A percentile compares a stretch with the other conserved stretches of the same genome.
phyloP scores from a whole-genome alignment of 2,329 filamentous ascomycete species.

The Xylaria sp. region DNA sequence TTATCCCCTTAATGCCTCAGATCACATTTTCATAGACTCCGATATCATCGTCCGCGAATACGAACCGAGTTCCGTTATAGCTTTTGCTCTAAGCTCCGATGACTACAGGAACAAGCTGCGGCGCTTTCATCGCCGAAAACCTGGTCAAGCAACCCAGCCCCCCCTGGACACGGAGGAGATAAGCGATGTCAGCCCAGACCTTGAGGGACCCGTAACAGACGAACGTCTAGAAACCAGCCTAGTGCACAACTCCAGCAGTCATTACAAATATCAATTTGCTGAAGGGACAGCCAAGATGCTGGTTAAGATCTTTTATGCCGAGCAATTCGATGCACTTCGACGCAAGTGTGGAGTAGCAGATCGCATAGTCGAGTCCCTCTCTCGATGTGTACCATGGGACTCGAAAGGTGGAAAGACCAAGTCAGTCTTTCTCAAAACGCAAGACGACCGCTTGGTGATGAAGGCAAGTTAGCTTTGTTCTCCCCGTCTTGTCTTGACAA shows the following conservation, averaged over 20 bases:
- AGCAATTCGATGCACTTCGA: constrained; percentile 94
- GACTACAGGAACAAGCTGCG: constrained; percentile 83
- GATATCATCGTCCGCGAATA: constrained; percentile 98
- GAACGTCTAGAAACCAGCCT: constrained; percentile 84
- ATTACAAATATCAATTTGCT: constrained; percentile 94
- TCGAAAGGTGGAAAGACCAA: constrained; percentile 98
- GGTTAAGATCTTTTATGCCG: constrained; percentile 98
- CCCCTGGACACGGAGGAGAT: constrained; percentile 40
- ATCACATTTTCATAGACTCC: constrained; percentile 96
- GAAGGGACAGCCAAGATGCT: constrained; percentile 94
- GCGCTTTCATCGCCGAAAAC: constrained; percentile 45
- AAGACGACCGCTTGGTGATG: constrained; percentile 91
- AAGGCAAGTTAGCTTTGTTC: constrained; percentile 56
- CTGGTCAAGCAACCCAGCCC: constrained; percentile 29
- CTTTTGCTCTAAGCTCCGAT: constrained; percentile 84
- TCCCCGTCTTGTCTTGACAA: constrained; percentile 48
- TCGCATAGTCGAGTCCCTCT: constrained; percentile 92
- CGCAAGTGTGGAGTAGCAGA: constrained; percentile 92
- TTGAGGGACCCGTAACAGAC: constrained; percentile 51
- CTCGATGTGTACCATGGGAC: constrained; percentile 96
- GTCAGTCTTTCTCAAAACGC: constrained; percentile 93
- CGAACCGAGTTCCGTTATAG: constrained; percentile 94
- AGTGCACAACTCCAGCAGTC: constrained; percentile 82
- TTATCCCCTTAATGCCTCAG: constrained; percentile 84
- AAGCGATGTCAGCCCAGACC: constrained; percentile 39